These are phyloP conservation scores for Fusarium torreyae DNA, from an alignment of 2,329 filamentous ascomycete genomes.

Conservation along the genomic window DNA sequence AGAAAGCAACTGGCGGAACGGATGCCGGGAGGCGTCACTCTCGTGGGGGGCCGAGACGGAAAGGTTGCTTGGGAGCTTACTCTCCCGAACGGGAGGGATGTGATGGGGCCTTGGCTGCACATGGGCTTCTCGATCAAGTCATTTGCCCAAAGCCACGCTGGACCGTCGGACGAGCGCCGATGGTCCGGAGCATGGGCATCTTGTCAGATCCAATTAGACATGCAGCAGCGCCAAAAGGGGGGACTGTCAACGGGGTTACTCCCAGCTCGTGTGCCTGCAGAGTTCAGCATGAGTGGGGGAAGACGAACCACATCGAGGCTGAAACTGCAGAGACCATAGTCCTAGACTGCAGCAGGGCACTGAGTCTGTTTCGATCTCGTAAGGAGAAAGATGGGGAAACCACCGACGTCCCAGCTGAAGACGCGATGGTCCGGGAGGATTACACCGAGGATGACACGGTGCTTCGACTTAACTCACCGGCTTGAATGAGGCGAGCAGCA, in stretches of 20 bases:
- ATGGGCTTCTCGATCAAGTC: slow-evolving; percentile 24
- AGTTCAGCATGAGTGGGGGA: slow-evolving; percentile 31
- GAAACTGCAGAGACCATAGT: slow-evolving; percentile 7
- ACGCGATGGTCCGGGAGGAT: slow-evolving; percentile 38
- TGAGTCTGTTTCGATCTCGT: slow-evolving; percentile 43
- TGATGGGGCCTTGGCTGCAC: slow-evolving; percentile 25
- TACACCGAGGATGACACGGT: slow-evolving; percentile 18
- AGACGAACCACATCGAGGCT: slow-evolving; percentile 27
- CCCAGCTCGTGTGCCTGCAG: slow-evolving; percentile 21
- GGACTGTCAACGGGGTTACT: slow-evolving; percentile 19
- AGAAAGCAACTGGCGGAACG: slow-evolving; percentile 2
- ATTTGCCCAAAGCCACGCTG: slow-evolving; percentile 35
- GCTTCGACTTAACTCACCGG: not conserved
- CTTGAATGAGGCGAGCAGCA: slow-evolving; percentile 11
- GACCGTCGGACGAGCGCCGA: slow-evolving; percentile 47
- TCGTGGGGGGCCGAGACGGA: slow-evolving; percentile 39
- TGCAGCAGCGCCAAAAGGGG: slow-evolving; percentile 26
- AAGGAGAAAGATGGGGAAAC: slow-evolving; percentile 34
- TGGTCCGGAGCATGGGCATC: slow-evolving; percentile 40
- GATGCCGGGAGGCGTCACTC: slow-evolving; percentile 12
- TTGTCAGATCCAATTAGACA: slow-evolving; percentile 23
- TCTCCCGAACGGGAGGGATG: slow-evolving; percentile 11
- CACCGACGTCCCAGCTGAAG: slow-evolving; percentile 31
- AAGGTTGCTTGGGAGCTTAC: slow-evolving; percentile 6
- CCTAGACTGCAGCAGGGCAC: slow-evolving; percentile 6